Conservation (phyloP, 768 basidiomycete genomes). For the Sistotremastrum niveocremeum region DNA sequence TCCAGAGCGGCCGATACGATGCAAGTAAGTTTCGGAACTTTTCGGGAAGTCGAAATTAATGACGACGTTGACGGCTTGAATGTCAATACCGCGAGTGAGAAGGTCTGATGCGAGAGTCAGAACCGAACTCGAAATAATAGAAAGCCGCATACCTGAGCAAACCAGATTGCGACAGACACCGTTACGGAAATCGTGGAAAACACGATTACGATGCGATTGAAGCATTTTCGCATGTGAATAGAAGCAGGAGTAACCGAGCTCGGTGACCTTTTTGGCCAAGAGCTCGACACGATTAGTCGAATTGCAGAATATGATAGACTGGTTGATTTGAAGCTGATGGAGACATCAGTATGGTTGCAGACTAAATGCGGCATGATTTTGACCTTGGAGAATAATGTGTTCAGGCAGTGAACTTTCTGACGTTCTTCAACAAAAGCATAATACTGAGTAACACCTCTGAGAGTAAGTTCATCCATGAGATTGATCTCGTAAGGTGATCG, state of each 20-base stretch:
- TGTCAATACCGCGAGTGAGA: constrained; percentile 97
- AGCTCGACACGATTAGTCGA: constrained; percentile 99
- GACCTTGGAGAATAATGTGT: constrained; percentile 98
- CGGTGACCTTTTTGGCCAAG: constrained; percentile 97
- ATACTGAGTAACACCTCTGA: constrained; percentile 98
- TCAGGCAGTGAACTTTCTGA: constrained; percentile 98
- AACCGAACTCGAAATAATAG: neutral
- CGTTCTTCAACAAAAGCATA: constrained; percentile 99
- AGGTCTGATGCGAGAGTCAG: constrained; percentile 46
- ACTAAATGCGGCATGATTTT: neutral
- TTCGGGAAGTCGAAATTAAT: constrained; percentile 99
- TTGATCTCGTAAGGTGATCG: constrained; percentile 92
- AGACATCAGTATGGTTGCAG: constrained; percentile 2
- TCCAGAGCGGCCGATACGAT: constrained; percentile 95
- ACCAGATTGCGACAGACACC: constrained; percentile 98
- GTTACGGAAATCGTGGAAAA: constrained; percentile 99
- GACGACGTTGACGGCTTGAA: constrained; percentile 99
- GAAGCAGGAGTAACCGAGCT: constrained; percentile 99
- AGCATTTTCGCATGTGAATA: constrained; percentile 99
- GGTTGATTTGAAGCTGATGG: constrained; percentile 94
- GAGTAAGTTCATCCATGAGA: constrained; percentile 98
- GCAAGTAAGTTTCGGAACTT: constrained; percentile 97
- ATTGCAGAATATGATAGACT: constrained; percentile 99
- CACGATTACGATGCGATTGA: constrained; percentile 95
- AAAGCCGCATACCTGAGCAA: constrained; percentile 37